Conservation (phyloP, 1,139 yeast species). For the Diutina sp. region DNA sequence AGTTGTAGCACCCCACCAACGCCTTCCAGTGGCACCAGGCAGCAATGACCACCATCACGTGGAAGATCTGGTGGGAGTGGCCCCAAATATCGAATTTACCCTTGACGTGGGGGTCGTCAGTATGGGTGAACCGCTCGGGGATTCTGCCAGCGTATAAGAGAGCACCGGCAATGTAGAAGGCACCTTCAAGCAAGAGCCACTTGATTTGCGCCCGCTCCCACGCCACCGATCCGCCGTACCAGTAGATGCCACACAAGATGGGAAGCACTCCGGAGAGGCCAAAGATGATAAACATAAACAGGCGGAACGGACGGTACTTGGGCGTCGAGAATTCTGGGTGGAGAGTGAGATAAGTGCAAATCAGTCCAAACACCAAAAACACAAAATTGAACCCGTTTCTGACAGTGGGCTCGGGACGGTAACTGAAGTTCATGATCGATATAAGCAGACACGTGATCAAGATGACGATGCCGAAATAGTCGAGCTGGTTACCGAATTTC, state of each 20-base stretch:
- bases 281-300: constrained; percentile 66
- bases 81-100: constrained; percentile 59
- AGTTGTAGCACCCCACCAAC: constrained; percentile 20
- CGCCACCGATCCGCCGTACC: constrained; percentile 27
- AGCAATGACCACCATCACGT: constrained; percentile 69
- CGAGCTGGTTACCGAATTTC: constrained; percentile 64
- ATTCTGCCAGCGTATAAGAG: constrained; percentile 61
- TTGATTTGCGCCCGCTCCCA: constrained; percentile 37
- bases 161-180: constrained; percentile 70
- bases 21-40: constrained; percentile 68
- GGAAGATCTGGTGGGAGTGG: constrained; percentile 83
- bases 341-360: constrained; percentile 53
- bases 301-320: constrained; percentile 65
- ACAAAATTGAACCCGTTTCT: constrained; percentile 32
- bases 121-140: constrained; percentile 67
- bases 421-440: constrained; percentile 59
- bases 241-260: constrained; percentile 33
- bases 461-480: constrained; percentile 76
- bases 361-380: constrained; percentile 41
- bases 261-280: constrained; percentile 77
- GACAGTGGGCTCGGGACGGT: constrained; percentile 33
- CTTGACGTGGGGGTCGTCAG: constrained; percentile 18
- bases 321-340: constrained; percentile 54
- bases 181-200: constrained; percentile 61
- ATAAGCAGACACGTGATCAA: constrained; percentile 66